phyloP scores from a whole-genome alignment of 306 rosid species.

The Castanea crenata region DNA sequence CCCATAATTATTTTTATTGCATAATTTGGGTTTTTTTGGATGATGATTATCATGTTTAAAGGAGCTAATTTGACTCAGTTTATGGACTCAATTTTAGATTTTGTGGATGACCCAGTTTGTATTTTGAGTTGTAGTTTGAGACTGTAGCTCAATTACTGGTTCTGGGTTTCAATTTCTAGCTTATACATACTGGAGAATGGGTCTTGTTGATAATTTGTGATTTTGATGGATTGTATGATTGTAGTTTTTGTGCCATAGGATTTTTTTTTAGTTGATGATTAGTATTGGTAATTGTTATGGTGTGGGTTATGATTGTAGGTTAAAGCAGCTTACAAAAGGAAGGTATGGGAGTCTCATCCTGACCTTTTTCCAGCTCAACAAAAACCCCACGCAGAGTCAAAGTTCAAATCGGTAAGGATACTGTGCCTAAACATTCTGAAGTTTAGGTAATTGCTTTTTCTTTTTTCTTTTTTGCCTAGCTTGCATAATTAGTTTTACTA shows the following conservation, averaged over 20 bases:
- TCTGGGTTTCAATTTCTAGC: background rate
- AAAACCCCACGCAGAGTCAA: slow-evolving; percentile 60
- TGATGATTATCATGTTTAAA: background rate
- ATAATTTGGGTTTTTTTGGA: slow-evolving; percentile 16
- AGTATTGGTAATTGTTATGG: background rate
- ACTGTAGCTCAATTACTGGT: background rate
- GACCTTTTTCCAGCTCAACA: slow-evolving; percentile 66
- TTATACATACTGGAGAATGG: background rate
- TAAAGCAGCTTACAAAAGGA: slow-evolving; percentile 69
- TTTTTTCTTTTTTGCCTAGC: background rate
- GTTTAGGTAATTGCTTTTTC: background rate
- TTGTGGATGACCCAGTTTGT: background rate
- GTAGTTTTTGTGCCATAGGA: background rate
- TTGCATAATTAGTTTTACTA: background rate
- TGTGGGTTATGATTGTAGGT: slow-evolving; percentile 35
- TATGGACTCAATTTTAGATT: slow-evolving; percentile 16
- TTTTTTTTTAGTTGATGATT: background rate
- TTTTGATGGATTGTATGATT: background rate
- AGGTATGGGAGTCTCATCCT: slow-evolving; percentile 84
- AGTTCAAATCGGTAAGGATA: slow-evolving; percentile 57
- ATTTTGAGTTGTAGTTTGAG: background rate
- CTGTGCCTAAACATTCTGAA: background rate
- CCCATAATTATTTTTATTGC: background rate
- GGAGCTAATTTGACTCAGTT: slow-evolving; percentile 4
- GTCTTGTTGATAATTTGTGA: background rate